Conservation (phyloP, 2,329 filamentous ascomycete genomes). For the Ceratocystis harringtonii region DNA sequence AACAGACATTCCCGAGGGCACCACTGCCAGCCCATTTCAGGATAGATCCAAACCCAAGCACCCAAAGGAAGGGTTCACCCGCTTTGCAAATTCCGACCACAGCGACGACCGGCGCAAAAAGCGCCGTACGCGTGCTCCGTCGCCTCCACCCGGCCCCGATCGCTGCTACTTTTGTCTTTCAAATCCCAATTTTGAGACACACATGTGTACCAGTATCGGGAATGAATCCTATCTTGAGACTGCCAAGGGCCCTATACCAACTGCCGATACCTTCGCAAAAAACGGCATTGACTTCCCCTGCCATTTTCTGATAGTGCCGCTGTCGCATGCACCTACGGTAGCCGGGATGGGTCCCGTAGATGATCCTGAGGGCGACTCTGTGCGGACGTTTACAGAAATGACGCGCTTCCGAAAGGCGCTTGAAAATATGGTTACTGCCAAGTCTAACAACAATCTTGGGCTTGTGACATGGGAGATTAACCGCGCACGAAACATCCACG, state of each 20-base stretch:
- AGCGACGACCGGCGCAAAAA: conserved; percentile 31
- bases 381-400: conserved; percentile 65
- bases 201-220: conserved; percentile 82
- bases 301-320: conserved; percentile 82
- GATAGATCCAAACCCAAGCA: not conserved
- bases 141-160: conserved; percentile 53
- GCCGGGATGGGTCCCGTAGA: conserved; percentile 44
- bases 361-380: conserved; percentile 38
- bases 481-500: conserved; percentile 64
- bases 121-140: conserved; percentile 31
- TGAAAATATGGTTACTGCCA: conserved; percentile 58
- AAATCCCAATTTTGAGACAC: conserved; percentile 66
- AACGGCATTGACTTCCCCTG: conserved; percentile 59
- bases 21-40: conserved; percentile 59
- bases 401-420: conserved; percentile 59
- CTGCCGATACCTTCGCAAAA: conserved; percentile 47
- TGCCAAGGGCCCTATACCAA: conserved; percentile 77
- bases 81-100: conserved; percentile 25
- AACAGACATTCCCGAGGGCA: conserved; percentile 48
- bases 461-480: conserved; percentile 88
- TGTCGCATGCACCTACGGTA: conserved; percentile 67
- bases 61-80: conserved; percentile 21
- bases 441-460: conserved; percentile 48
- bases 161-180: conserved; percentile 93
- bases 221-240: conserved; percentile 79